Percentiles rank a stretch among this genome's conserved stretches.
Conservation (phyloP, 2,329 filamentous ascomycete species). For the Coniella lustricola region DNA sequence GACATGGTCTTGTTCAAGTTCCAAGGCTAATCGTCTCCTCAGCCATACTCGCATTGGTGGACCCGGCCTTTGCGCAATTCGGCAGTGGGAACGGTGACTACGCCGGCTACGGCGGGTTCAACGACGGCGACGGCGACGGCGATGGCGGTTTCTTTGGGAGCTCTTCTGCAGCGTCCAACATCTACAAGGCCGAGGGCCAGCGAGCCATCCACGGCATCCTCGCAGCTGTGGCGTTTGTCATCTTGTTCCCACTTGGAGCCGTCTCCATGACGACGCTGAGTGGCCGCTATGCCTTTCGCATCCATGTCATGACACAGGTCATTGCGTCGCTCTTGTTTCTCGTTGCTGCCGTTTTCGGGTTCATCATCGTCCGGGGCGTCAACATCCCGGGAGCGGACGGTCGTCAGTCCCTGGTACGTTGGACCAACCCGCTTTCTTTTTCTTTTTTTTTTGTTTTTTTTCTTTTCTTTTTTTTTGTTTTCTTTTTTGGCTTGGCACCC, state of each 20-base stretch:
- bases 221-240: slow-evolving; percentile 17
- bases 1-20: too few species aligned
- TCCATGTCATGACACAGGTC: slow-evolving; percentile 34
- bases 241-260: slow-evolving; percentile 19
- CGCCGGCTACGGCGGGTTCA: background rate
- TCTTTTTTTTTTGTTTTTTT: too few species aligned
- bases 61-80: slow-evolving; percentile 3
- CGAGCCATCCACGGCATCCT: slow-evolving; percentile 17
- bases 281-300: slow-evolving; percentile 28
- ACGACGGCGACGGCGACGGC: background rate
- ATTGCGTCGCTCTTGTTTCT: slow-evolving; percentile 31
- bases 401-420: slow-evolving; percentile 23
- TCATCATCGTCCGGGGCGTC: slow-evolving; percentile 32
- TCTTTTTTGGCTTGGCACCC: too few species aligned
- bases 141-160: background rate
- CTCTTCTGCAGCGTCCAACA: background rate
- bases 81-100: background rate
- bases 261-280: slow-evolving; percentile 21
- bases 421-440: slow-evolving; percentile 14
- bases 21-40: background rate
- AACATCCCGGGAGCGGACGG: slow-evolving; percentile 24
- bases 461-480: too few species aligned
- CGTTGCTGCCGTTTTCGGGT: slow-evolving; percentile 33
- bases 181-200: background rate
- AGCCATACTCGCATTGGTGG: background rate